Evolutionary conservation across 2,329 filamentous ascomycete species (phyloP).

Genomic region (Shiraia bambusicola): DNA sequence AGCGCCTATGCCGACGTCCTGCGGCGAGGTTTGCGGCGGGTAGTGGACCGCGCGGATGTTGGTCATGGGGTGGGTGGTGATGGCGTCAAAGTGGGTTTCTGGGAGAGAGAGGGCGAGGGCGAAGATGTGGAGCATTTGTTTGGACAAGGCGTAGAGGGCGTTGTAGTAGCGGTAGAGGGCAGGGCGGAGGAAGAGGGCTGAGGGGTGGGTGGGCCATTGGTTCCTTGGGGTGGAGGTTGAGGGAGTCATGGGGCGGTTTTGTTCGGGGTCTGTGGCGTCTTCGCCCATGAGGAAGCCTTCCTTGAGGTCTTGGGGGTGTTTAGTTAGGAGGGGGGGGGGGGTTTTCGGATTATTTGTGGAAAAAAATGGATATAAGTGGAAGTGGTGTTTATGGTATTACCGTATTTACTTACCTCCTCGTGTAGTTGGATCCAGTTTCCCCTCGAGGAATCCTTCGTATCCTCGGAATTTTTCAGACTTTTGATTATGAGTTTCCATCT

Average conservation of each 20-base stretch:
- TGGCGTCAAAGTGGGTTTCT: conserved; percentile 42
- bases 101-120: conserved; percentile 46
- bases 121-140: conserved; percentile 38
- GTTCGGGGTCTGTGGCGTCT: conserved; percentile 37
- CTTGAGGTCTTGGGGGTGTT: conserved; percentile 29
- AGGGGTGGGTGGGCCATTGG: conserved; percentile 35
- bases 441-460: conserved; percentile 41
- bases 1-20: conserved; percentile 44
- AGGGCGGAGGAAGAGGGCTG: conserved; percentile 32
- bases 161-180: conserved; percentile 37
- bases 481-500: conserved; percentile 42
- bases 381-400: background rate
- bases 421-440: conserved; percentile 39
- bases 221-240: conserved; percentile 24
- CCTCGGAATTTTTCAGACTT: conserved; percentile 40
- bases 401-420: conserved; percentile 37
- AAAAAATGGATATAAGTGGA: too few species aligned
- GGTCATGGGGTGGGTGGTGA: conserved; percentile 46
- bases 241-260: conserved; percentile 21
- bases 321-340: background rate
- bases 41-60: conserved; percentile 48
- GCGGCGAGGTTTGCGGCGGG: conserved; percentile 37
- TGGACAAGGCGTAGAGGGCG: conserved; percentile 33
- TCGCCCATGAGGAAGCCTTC: conserved; percentile 42
- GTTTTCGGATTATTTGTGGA: too few species aligned